Evolutionary conservation across 2,329 filamentous ascomycete species (phyloP), one percentile per base, ranked within the genome.

Genomic region (Ophiostoma perfectum): DNA sequence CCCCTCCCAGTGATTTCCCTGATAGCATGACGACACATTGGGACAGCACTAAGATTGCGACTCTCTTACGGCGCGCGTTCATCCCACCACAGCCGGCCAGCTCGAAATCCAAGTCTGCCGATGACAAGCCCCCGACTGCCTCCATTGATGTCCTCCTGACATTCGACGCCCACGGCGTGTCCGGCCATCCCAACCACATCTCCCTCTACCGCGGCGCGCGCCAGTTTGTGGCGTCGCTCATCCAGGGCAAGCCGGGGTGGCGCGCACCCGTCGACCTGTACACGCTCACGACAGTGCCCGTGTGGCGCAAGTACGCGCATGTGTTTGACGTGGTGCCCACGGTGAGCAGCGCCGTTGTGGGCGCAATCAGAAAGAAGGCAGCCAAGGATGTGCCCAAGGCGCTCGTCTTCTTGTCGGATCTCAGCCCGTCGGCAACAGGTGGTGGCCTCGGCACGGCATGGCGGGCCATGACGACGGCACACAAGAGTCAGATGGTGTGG

Each of bases 401-500:
- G 0, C 78, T 97, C 66, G 76, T 97, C 47, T 93, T 90, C 75
- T 82, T 94, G 70, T 77, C 79, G 62, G 80, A 77, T 60, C 77
- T 92, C 16, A 76, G 79, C 4, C 86, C 89, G 72, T 44, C 47
- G 82, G 88, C 71, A 2, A 12, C 67, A 14, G 85, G 75, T 2
- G 79, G 79, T 64, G 81, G 79, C n/a, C 77, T 82, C 69, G 76
- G 76, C 9, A 81, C 83, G 42, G 94, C 92, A 7, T 90, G 93
- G 80, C 84, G 81, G 67, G 93, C 95, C 44, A 99, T 99, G 95
- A 93, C 91, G 1, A 83, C 85, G 67, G 94, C 91, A 41, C 95
- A 99, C 81, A 83, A 88, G 79, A 97, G 93, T 78, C 95, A 99
- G 83, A 99, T 99, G 95, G 87, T 91, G 49, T 99, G 95, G 95